A percentile compares a stretch with the other conserved stretches of the same genome.
Conservation (phyloP, 306 rosid species). For the Hippophae tibetana region DNA sequence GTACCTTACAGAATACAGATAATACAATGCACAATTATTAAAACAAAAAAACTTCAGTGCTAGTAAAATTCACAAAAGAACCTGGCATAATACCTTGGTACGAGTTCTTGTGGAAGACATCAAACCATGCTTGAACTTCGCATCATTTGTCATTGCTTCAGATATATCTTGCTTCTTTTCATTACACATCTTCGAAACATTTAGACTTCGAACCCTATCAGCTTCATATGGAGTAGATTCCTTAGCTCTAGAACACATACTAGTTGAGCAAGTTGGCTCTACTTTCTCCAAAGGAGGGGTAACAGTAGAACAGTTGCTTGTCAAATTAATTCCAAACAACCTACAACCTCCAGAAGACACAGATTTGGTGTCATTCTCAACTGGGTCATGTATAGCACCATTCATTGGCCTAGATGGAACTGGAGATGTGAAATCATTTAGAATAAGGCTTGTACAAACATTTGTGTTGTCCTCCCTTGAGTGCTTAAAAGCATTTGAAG, state of each 20-base stretch:
- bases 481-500: slow-evolving; percentile 35
- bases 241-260: slow-evolving; percentile 29
- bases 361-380: slow-evolving; percentile 30
- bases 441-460: slow-evolving; percentile 11
- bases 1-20: slow-evolving; percentile 48
- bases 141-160: slow-evolving; percentile 27
- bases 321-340: slow-evolving; percentile 65
- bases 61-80: slow-evolving; percentile 3
- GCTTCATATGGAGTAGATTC: slow-evolving; percentile 36
- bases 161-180: slow-evolving; percentile 35
- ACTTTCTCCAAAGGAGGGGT: slow-evolving; percentile 24
- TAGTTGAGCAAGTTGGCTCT: slow-evolving; percentile 17
- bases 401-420: slow-evolving; percentile 29
- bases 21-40: slow-evolving; percentile 4
- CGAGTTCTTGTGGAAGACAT: slow-evolving; percentile 50
- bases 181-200: slow-evolving; percentile 26
- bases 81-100: slow-evolving; percentile 50
- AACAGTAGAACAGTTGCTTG: slow-evolving; percentile 17
- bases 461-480: slow-evolving; percentile 24
- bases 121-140: slow-evolving; percentile 39
- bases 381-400: slow-evolving; percentile 17
- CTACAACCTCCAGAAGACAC: slow-evolving; percentile 40
- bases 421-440: slow-evolving; percentile 20
- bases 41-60: neutral
- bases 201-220: slow-evolving; percentile 27